Base-by-base conservation (phyloP, 2,329 filamentous ascomycete species). In the Trichoderma breve region DNA sequence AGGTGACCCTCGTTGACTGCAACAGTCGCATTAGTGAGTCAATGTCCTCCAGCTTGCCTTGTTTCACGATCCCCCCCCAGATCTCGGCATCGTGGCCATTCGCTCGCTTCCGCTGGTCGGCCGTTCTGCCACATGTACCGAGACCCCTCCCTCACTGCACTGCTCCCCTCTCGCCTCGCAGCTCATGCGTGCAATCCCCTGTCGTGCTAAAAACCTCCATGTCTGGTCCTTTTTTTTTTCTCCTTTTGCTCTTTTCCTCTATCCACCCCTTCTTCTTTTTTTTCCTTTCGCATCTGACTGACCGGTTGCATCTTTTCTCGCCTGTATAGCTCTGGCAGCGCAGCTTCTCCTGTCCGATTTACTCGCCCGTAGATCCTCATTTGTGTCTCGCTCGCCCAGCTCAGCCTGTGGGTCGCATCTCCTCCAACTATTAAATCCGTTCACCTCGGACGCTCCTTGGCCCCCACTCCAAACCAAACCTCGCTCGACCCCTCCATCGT, bases 401-500 rank as follows among this genome's bases (percentile, higher is more conserved):
- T 36, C 43, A 53, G 66, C 28, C 21, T 61, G 66, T 69, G 66
- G 66, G 55, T 61, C 55, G 55, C 66, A 34, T 61, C 21, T 69
- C 55, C 36, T 69, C 66, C 39, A 65, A 60, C 34, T 68, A 69
- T 69, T 55, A 70, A 71, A 60, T 51, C 70, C 62, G 62, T 53
- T 36, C 51, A 65, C 21, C 57, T 47, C 64, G 70, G 57, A 63
- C 58, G 66, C 43, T 72, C 43, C 24, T 63, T 62, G 55, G 64
- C 64, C 62, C 70, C 70, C 60, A 66, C 70, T 39, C 30, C 57
- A 32, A n/a, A 30, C 58, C 55, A 60, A 72, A 72, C 64, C 64
- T 63, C 65, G 34, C 64, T 63, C 65, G 34, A 63, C 71, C 58
- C 70, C 57, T 71, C 70, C 53, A 67, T 66, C 62, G 70, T 39